A percentile compares a stretch with the other conserved stretches of the same genome.
These are phyloP conservation scores for Mycena capillaripes DNA, from an alignment of 768 basidiomycete genomes.

Conservation along the genomic window DNA sequence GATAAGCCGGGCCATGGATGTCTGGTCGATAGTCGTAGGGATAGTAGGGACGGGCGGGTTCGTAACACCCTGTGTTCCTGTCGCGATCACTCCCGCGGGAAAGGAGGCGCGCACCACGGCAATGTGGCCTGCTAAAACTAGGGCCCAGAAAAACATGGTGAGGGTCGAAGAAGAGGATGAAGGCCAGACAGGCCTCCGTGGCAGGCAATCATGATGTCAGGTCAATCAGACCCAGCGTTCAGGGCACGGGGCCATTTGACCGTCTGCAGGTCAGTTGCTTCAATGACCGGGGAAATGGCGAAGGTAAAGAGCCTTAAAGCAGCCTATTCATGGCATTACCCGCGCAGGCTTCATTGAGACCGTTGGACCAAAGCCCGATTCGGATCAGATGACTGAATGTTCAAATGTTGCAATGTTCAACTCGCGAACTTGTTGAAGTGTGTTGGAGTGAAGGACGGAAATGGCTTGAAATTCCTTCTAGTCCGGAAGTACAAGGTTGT, in stretches of 20 bases:
- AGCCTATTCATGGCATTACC: too few relatives aligned
- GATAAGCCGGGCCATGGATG: constrained; percentile 23
- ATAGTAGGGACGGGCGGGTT: constrained; percentile 25
- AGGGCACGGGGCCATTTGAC: background rate
- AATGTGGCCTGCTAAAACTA: background rate
- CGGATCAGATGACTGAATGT: too few relatives aligned
- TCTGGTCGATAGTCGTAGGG: constrained; percentile 19
- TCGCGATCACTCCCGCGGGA: constrained; percentile 23
- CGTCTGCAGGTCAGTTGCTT: background rate
- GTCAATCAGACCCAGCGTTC: background rate
- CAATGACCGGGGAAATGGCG: too few relatives aligned
- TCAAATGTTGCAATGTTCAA: too few relatives aligned
- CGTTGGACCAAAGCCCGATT: too few relatives aligned
- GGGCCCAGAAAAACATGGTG: background rate
- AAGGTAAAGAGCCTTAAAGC: too few relatives aligned
- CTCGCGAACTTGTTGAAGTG: too few relatives aligned
- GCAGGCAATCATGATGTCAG: background rate
- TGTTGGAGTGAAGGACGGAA: too few relatives aligned
- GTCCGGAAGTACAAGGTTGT: too few relatives aligned
- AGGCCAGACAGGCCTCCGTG: background rate
- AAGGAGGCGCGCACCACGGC: constrained; percentile 9
- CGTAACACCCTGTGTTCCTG: constrained; percentile 22
- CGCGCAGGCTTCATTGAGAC: too few relatives aligned
- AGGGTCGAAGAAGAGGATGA: background rate
- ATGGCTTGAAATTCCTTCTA: too few relatives aligned